Evolutionary conservation across 2,329 filamentous ascomycete species (phyloP).

Genomic region (Colletotrichum sansevieriae): DNA sequence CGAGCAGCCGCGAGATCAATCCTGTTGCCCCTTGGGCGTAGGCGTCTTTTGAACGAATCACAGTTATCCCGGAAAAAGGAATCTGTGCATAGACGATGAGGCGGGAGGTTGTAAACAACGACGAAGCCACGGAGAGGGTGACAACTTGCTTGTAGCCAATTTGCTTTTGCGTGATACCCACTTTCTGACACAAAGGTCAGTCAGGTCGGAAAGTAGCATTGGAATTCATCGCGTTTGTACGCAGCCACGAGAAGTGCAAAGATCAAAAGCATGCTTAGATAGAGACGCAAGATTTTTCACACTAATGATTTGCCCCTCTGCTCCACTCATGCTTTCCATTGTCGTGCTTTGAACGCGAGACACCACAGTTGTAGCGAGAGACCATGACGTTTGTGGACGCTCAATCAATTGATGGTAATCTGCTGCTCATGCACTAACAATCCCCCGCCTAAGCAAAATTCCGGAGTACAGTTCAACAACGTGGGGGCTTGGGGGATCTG

Average conservation of each 20-base stretch:
- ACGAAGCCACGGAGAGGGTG: slow-evolving; percentile 5
- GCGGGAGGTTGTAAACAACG: not conserved
- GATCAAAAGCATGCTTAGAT: not conserved
- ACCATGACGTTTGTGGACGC: slow-evolving; percentile 13
- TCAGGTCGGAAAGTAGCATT: slow-evolving; percentile 13
- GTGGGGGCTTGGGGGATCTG: no score
- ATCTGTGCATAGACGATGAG: not conserved
- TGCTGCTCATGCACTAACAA: no score
- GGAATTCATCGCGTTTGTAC: slow-evolving; percentile 10
- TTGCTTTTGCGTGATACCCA: slow-evolving; percentile 34
- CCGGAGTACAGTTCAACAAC: slow-evolving; percentile 6
- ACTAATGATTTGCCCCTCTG: not conserved
- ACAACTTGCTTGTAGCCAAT: slow-evolving; percentile 20
- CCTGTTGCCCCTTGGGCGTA: slow-evolving; percentile 52
- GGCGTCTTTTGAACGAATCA: not conserved
- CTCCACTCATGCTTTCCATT: not conserved
- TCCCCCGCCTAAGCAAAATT: slow-evolving; percentile 3
- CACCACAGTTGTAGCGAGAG: no score
- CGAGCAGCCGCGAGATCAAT: slow-evolving; percentile 49
- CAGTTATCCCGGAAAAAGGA: no score
- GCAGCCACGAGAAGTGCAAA: not conserved
- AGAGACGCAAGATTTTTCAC: slow-evolving; percentile 5
- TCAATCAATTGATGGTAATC: no score
- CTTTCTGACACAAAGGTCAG: slow-evolving; percentile 11
- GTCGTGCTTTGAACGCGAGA: not conserved